A percentile compares a stretch with the other conserved stretches of the same genome.
These are phyloP conservation scores for Ceriops tagal DNA, from an alignment of 345 rosid species.

Conservation along the genomic window DNA sequence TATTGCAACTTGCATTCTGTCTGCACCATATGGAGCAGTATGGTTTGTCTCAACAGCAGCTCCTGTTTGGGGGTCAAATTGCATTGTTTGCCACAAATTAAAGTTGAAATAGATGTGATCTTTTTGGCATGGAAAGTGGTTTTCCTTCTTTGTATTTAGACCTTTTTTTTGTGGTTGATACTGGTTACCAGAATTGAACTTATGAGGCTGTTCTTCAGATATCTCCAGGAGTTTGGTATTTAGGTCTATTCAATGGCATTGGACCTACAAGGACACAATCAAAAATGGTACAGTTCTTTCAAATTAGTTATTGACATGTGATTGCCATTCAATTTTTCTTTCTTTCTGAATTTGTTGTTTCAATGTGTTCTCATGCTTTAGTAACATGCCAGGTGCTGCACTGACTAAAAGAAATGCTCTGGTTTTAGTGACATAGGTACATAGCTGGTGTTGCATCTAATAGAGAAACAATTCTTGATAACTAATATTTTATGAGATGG, in stretches of 20 bases:
- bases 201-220: slow-evolving; percentile 43
- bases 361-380: slow-evolving; percentile 6
- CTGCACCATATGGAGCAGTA: background rate
- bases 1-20: background rate
- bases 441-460: background rate
- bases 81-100: too few relatives aligned
- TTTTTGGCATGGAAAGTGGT: background rate
- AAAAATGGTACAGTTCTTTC: slow-evolving; percentile 65
- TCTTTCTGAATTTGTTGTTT: background rate
- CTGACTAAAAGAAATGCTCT: background rate
- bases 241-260: slow-evolving; percentile 88
- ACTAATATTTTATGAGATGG: background rate
- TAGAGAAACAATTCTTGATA: background rate
- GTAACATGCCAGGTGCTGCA: background rate
- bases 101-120: too few relatives aligned
- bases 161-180: slow-evolving; percentile 1
- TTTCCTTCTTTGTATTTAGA: background rate
- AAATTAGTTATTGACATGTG: slow-evolving; percentile 2
- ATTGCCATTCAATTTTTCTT: background rate
- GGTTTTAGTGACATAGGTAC: background rate
- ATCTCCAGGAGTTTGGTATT: slow-evolving; percentile 80
- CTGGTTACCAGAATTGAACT: slow-evolving; percentile 9
- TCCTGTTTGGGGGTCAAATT: too few relatives aligned
- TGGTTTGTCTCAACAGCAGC: too few relatives aligned
- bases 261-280: slow-evolving; percentile 82